Evolutionary conservation across 1,284 basidiomycete genomes (phyloP), one percentile per base, ranked within the genome.

Genomic region (Microbotryum silenes-acaulis): DNA sequence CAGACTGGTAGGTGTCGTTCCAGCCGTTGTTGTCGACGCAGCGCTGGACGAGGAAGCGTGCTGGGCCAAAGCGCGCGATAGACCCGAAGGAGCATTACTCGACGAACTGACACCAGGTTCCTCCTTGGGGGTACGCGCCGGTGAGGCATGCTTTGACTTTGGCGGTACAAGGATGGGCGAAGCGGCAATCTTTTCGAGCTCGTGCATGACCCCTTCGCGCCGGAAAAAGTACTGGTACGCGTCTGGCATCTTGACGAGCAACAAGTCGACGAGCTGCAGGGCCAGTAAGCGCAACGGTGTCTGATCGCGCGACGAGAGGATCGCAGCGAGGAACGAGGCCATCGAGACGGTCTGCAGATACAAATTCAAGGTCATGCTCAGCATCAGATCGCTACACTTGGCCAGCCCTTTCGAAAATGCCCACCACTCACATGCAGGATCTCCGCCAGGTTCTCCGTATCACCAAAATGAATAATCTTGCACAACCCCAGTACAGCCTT

Each of bases 131-230:
- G 62, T 37, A 29, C 57, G 57, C 0, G 51, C 21, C 4, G 65
- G 59, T n/a, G 59, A 66, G 53, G 74, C 73, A 50, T 73, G 59
- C 67, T 82, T 85, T 10, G 79, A 71, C 72, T 83, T 85, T 18
- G 54, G 56, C 25, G 56, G 53, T 25, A 69, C 59, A 42, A 92
- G 77, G 37, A 42, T 42, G 5, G 80, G 73, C 54, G 85, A 81
- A 16, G 80, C 79, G 14, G 89, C 85, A 31, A 92, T 78, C 4
- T 78, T 75, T 67, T 91, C 89, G 37, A 96, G 85, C 74, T 96
- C 92, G 74, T 92, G 88, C 73, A 94, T 85, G 45, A 97, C 93
- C 20, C 92, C 93, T 76, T 97, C 92, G 50, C 91, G 82, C 20
- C 88, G 83, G 81, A 97, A 91, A 0, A 86, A 85, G 20, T 89